Percentiles rank a stretch among this genome's conserved stretches.
Conservation (phyloP, 2,329 filamentous ascomycete species). For the Passalora sequoiae region DNA sequence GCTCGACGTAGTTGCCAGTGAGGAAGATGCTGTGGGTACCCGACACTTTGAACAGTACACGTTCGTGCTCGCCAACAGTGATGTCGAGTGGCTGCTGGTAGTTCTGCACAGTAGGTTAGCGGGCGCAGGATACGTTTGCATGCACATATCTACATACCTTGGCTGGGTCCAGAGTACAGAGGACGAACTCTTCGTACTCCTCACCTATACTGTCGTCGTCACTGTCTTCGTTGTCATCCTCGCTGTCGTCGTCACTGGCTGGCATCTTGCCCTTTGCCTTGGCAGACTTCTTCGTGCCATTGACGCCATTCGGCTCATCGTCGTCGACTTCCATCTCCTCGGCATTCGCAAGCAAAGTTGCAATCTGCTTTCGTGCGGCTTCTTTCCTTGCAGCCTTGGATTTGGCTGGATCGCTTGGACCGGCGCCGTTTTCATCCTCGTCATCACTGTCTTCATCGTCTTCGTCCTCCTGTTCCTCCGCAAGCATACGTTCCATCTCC, state of each 20-base stretch:
- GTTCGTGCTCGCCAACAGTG: slow-evolving; percentile 81
- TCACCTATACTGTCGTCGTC: slow-evolving; percentile 59
- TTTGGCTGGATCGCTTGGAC: slow-evolving; percentile 86
- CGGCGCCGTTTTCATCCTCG: slow-evolving; percentile 75
- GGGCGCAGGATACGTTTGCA: slow-evolving; percentile 3
- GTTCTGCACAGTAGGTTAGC: slow-evolving; percentile 56
- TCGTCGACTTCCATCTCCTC: slow-evolving; percentile 75
- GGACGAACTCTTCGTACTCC: slow-evolving; percentile 80
- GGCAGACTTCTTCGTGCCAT: slow-evolving; percentile 56
- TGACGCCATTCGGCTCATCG: slow-evolving; percentile 54
- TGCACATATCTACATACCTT: slow-evolving; percentile 56
- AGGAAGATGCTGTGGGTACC: slow-evolving; percentile 88
- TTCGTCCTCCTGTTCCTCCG: slow-evolving; percentile 48
- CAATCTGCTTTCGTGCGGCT: slow-evolving; percentile 71
- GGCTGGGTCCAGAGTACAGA: slow-evolving; percentile 92
- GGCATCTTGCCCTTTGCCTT: slow-evolving; percentile 68
- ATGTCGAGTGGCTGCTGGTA: slow-evolving; percentile 95
- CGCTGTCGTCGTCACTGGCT: slow-evolving; percentile 46
- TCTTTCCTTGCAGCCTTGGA: slow-evolving; percentile 78
- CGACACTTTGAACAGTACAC: slow-evolving; percentile 83
- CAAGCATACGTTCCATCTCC: slow-evolving; percentile 50
- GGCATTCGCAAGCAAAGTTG: slow-evolving; percentile 60
- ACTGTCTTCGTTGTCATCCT: slow-evolving; percentile 47
- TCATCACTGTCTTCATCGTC: slow-evolving; percentile 52
- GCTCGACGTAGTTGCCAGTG: slow-evolving; percentile 91